phyloP scores from a whole-genome alignment of 163 green algal genomes.

The Scenedesmus sp. region DNA sequence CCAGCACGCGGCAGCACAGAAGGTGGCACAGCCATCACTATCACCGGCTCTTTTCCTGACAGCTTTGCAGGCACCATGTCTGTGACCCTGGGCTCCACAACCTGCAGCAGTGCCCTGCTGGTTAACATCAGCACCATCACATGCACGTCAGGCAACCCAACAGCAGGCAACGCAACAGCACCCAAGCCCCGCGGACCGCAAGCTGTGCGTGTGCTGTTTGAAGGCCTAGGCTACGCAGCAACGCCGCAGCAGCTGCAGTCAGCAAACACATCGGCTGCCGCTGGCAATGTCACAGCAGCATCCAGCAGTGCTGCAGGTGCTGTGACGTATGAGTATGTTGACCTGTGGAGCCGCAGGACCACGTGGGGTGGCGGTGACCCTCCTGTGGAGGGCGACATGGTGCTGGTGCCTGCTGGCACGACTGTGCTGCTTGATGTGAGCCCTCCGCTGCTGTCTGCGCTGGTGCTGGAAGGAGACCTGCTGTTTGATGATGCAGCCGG shows the following conservation, averaged over 20 bases:
- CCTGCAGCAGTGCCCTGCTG: slow-evolving; percentile 47
- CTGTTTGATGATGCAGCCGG: slow-evolving; percentile 65
- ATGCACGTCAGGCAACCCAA: slow-evolving; percentile 53
- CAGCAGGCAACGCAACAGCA: not conserved
- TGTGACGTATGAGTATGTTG: slow-evolving; percentile 67
- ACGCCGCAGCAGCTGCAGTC: not conserved
- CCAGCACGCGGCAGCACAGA: slow-evolving; percentile 68
- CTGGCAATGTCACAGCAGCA: not conserved
- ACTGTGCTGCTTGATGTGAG: slow-evolving; percentile 77
- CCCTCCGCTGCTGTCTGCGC: slow-evolving; percentile 57
- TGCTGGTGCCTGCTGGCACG: slow-evolving; percentile 65
- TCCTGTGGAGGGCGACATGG: slow-evolving; percentile 64
- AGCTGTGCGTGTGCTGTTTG: slow-evolving; percentile 20
- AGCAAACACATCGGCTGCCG: too few species aligned
- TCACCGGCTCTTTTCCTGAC: slow-evolving; percentile 56
- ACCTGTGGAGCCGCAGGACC: slow-evolving; percentile 68
- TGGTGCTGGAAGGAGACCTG: slow-evolving; percentile 74
- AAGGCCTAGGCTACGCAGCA: not conserved
- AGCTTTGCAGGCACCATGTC: slow-evolving; percentile 1
- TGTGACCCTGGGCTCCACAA: slow-evolving; percentile 34
- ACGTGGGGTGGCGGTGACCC: slow-evolving; percentile 71
- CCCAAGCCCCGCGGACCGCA: slow-evolving; percentile 34
- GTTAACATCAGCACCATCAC: slow-evolving; percentile 47
- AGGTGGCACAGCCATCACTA: slow-evolving; percentile 66
- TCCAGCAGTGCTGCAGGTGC: not conserved